Conservation (phyloP, 78 protist species). For the Chrysochromulina tobinii region DNA sequence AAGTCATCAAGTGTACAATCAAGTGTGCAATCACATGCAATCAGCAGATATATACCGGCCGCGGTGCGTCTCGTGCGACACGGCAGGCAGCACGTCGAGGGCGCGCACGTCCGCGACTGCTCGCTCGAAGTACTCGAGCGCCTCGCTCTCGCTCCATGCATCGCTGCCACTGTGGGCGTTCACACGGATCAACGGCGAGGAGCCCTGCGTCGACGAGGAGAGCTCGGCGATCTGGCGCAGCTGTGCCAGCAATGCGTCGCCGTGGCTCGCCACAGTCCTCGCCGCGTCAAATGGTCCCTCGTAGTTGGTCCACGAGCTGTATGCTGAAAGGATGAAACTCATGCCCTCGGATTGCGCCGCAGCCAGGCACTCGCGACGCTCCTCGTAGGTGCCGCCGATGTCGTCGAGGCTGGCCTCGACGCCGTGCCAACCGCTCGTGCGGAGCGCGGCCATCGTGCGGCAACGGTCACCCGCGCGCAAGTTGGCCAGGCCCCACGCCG, state of each 20-base stretch:
- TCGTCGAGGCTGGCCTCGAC: neutral
- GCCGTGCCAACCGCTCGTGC: neutral
- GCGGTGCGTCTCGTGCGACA: conserved; percentile 15
- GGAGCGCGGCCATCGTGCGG: neutral
- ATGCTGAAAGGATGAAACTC: neutral
- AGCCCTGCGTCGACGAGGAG: neutral
- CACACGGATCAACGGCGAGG: neutral
- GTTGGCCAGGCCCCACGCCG: conserved; percentile 3
- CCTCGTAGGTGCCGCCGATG: neutral
- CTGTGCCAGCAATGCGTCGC: neutral
- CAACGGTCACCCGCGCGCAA: neutral
- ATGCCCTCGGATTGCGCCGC: neutral
- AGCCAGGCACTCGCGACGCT: neutral
- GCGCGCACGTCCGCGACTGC: neutral
- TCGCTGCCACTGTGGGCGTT: neutral
- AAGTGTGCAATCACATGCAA: too few relatives aligned
- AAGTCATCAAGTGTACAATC: too few relatives aligned
- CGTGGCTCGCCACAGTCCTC: neutral
- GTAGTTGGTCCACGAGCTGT: neutral
- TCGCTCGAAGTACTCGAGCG: neutral
- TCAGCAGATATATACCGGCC: neutral
- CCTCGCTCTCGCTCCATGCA: neutral
- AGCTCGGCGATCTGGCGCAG: neutral
- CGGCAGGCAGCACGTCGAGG: neutral
- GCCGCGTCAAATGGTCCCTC: neutral